phyloP scores from a whole-genome alignment of 768 basidiomycete species.

The Leucogyrophana mollusca region DNA sequence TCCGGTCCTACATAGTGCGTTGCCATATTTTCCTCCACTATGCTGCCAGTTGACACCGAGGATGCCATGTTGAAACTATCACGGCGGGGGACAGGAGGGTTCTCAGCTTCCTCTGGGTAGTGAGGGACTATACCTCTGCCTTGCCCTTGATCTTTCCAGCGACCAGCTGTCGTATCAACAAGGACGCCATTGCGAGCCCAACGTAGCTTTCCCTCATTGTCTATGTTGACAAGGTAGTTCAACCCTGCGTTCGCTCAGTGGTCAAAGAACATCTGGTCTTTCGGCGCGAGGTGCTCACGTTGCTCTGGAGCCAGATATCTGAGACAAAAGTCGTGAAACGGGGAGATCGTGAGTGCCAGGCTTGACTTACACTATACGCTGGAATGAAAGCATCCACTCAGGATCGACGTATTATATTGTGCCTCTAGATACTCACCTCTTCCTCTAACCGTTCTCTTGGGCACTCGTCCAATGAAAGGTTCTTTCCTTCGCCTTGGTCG shows the following conservation, averaged over 20 bases:
- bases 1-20: slow-evolving; percentile 41
- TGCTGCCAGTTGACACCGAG: slow-evolving; percentile 11
- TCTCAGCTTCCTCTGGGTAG: slow-evolving; percentile 15
- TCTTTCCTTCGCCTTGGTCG: slow-evolving; percentile 57
- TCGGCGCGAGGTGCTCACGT: slow-evolving; percentile 28
- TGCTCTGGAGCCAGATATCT: slow-evolving; percentile 63
- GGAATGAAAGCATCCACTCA: slow-evolving; percentile 1
- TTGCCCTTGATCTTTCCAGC: slow-evolving; percentile 61
- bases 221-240: slow-evolving; percentile 64
- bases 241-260: slow-evolving; percentile 37
- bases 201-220: slow-evolving; percentile 48
- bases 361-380: slow-evolving; percentile 44
- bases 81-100: slow-evolving; percentile 14
- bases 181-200: slow-evolving; percentile 59
- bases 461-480: slow-evolving; percentile 55
- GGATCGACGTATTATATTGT: neutral
- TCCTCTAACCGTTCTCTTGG: slow-evolving; percentile 58
- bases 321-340: neutral
- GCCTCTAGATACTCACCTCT: slow-evolving; percentile 37
- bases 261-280: neutral
- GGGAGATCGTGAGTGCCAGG: neutral
- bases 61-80: slow-evolving; percentile 17
- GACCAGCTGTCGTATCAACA: slow-evolving; percentile 59
- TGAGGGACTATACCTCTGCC: slow-evolving; percentile 52
- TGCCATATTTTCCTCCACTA: slow-evolving; percentile 31